Percentiles rank a stretch among this genome's conserved stretches.
Conservation (phyloP, 116 monocot genomes). For the Thalassia testudinum region DNA sequence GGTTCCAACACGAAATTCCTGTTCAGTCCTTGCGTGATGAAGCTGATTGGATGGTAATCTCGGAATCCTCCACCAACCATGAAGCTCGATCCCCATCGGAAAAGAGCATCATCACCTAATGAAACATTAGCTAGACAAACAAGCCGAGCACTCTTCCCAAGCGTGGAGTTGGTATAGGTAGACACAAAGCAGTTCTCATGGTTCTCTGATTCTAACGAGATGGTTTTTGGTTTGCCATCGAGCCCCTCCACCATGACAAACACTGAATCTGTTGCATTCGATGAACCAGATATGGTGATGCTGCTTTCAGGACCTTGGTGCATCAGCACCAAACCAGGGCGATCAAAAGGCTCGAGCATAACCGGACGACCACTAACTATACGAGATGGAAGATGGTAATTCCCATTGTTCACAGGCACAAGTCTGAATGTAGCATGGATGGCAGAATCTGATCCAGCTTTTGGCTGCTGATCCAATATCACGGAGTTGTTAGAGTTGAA, state of each 20-base stretch:
- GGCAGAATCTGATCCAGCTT: constrained; percentile 39
- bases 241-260: constrained; percentile 39
- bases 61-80: constrained; percentile 12
- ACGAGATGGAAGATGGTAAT: background rate
- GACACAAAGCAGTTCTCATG: constrained; percentile 39
- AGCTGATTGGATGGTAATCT: constrained; percentile 61
- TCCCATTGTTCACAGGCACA: constrained; percentile 7
- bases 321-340: constrained; percentile 24
- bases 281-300: constrained; percentile 6
- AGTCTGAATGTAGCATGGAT: constrained; percentile 72
- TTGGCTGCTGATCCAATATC: constrained; percentile 32
- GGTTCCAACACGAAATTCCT: constrained; percentile 79
- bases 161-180: constrained; percentile 9
- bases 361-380: constrained; percentile 1
- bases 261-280: constrained; percentile 6
- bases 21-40: constrained; percentile 36
- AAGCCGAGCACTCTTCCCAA: constrained; percentile 11
- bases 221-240: constrained; percentile 20
- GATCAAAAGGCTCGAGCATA: constrained; percentile 45
- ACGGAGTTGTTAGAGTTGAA: constrained; percentile 39
- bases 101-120: background rate
- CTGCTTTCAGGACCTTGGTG: constrained; percentile 4
- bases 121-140: constrained; percentile 6
- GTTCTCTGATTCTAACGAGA: constrained; percentile 41
- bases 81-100: constrained; percentile 35